Conservation (phyloP, 352 stramenopile species). For the Phytopythium ostracodes region DNA sequence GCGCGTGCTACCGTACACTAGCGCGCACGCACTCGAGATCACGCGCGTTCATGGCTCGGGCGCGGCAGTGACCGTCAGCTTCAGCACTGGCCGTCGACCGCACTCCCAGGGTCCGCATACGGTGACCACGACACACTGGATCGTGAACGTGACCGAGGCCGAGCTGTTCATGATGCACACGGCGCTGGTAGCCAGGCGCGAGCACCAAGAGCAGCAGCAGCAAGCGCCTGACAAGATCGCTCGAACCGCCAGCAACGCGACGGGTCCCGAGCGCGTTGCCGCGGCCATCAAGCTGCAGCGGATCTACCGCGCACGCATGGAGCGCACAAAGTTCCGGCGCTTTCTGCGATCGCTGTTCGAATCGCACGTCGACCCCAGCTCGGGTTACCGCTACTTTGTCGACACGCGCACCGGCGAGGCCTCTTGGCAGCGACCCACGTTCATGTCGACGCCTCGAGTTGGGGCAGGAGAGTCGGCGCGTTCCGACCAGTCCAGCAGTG, state of each 20-base stretch:
- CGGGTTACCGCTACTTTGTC: constrained; percentile 53
- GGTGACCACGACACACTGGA: constrained; percentile 22
- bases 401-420: constrained; percentile 56
- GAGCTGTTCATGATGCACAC: constrained; percentile 57
- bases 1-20: constrained; percentile 39
- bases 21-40: constrained; percentile 53
- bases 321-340: constrained; percentile 48
- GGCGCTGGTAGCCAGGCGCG: constrained; percentile 37
- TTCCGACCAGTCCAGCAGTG: not conserved
- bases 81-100: constrained; percentile 23
- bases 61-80: constrained; percentile 33
- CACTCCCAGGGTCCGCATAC: not conserved
- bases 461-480: not conserved
- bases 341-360: constrained; percentile 59
- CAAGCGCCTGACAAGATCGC: constrained; percentile 17
- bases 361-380: constrained; percentile 36
- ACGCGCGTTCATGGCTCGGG: constrained; percentile 34
- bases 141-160: constrained; percentile 42
- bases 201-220: constrained; percentile 16
- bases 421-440: constrained; percentile 48
- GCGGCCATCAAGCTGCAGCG: constrained; percentile 63
- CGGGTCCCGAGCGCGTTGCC: constrained; percentile 49
- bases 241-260: constrained; percentile 53
- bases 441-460: constrained; percentile 11
- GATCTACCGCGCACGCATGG: constrained; percentile 65